These are phyloP conservation scores for Talaromyces nanjingensis DNA, from an alignment of 495 filamentous ascomycete genomes.

Conservation along the genomic window DNA sequence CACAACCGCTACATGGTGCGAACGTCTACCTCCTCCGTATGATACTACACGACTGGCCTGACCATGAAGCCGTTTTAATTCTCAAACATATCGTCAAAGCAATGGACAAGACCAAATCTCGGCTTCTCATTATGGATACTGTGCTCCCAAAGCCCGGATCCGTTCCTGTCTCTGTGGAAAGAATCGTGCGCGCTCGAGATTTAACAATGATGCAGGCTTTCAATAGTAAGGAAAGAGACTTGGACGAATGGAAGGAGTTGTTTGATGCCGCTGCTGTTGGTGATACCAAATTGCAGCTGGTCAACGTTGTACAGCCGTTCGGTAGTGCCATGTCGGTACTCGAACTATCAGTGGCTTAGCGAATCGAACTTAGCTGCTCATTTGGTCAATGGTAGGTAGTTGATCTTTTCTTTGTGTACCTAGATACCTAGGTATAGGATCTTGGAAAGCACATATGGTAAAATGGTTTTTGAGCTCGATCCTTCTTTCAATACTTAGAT, in stretches of 20 bases:
- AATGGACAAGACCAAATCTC: conserved; percentile 31
- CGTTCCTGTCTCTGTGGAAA: conserved; percentile 17
- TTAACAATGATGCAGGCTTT: conserved; percentile 31
- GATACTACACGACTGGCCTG: conserved; percentile 54
- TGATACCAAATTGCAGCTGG: not conserved
- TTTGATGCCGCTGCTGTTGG: not conserved
- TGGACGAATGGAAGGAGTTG: conserved; percentile 26
- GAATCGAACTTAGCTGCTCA: not conserved
- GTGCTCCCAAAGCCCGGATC: conserved; percentile 31
- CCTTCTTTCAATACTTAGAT: no score
- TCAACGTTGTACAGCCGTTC: not conserved
- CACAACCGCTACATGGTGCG: conserved; percentile 44
- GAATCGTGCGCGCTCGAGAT: conserved; percentile 24
- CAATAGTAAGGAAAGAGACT: conserved; percentile 32
- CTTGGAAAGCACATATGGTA: no score
- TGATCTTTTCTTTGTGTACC: no score
- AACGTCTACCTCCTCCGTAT: conserved; percentile 52
- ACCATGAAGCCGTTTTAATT: conserved; percentile 46
- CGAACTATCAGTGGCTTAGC: not conserved
- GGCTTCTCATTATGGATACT: conserved; percentile 32
- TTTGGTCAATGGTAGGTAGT: no score
- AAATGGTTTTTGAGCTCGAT: no score
- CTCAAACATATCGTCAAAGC: conserved; percentile 46
- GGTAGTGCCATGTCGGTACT: not conserved
- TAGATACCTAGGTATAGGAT: no score